Conservation (phyloP, 495 filamentous ascomycete genomes). For the Astrocystis sublimbata region DNA sequence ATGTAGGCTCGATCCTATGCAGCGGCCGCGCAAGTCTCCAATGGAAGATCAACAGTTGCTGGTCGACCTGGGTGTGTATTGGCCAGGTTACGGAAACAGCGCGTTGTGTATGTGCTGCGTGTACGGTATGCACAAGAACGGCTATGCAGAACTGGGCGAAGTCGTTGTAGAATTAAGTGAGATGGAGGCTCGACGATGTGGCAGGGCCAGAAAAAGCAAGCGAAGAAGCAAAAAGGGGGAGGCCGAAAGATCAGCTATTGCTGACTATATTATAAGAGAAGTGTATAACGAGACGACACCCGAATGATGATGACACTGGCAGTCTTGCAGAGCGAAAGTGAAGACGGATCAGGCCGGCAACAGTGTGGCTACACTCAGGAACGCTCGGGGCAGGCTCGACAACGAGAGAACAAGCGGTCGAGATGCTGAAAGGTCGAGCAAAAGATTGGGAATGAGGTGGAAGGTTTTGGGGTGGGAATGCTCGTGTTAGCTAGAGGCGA, state of each 20-base stretch:
- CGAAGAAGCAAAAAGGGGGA: slow-evolving; percentile 16
- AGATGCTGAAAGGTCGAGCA: slow-evolving; percentile 14
- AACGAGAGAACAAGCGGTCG: slow-evolving; percentile 15
- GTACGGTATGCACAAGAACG: not conserved
- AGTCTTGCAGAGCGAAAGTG: slow-evolving; percentile 4
- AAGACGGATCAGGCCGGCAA: slow-evolving; percentile 9
- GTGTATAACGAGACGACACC: not conserved
- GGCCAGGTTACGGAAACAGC: not conserved
- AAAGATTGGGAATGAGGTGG: slow-evolving; percentile 13
- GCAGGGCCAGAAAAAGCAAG: slow-evolving; percentile 13
- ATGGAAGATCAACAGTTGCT: slow-evolving; percentile 24
- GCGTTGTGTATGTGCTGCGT: not conserved
- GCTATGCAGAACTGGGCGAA: not conserved
- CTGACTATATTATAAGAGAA: slow-evolving; percentile 3
- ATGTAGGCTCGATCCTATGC: slow-evolving; percentile 5
- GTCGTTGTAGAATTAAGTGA: slow-evolving; percentile 16
- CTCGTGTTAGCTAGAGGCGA: slow-evolving; percentile 1
- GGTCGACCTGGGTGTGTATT: slow-evolving; percentile 19
- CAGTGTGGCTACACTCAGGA: slow-evolving; percentile 4
- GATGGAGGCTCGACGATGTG: slow-evolving; percentile 8
- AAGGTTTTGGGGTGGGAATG: slow-evolving; percentile 18
- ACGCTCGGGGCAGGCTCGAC: slow-evolving; percentile 7
- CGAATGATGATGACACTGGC: slow-evolving; percentile 10
- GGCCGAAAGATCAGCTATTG: not conserved
- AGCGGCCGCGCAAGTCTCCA: not conserved